A percentile compares a stretch with the other conserved stretches of the same genome.
phyloP scores from a whole-genome alignment of 108 stramenopile species.

The Skeletonema potamos region DNA sequence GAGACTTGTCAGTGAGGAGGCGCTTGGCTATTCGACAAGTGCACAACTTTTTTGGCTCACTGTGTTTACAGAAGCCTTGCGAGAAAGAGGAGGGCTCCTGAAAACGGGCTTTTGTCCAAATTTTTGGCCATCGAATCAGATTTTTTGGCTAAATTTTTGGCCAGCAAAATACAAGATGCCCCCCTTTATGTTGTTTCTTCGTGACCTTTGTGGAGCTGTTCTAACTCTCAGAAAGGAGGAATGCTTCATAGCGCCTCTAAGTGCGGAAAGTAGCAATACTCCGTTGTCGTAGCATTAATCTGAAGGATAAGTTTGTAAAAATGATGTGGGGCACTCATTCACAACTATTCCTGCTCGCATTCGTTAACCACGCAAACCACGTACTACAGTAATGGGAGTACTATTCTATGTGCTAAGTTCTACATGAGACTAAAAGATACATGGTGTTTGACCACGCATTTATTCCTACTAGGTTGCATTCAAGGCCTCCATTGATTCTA shows the following conservation, averaged over 20 bases:
- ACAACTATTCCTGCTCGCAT: too few species aligned
- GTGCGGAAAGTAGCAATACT: too few species aligned
- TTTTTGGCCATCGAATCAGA: neutral
- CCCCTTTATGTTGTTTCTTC: neutral
- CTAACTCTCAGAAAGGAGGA: neutral
- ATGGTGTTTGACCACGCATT: too few species aligned
- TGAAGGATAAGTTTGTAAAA: neutral
- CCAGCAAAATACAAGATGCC: neutral
- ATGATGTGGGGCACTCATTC: too few species aligned
- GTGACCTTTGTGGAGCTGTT: neutral
- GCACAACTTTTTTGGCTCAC: neutral
- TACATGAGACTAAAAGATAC: too few species aligned
- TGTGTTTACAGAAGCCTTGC: neutral
- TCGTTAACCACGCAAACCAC: too few species aligned
- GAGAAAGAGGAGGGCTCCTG: neutral
- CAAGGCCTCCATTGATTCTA: neutral
- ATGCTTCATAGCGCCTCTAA: neutral
- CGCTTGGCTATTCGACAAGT: neutral
- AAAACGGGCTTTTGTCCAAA: neutral
- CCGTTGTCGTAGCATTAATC: too few species aligned
- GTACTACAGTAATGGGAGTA: too few species aligned
- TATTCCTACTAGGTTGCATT: too few species aligned
- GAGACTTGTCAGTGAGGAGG: neutral
- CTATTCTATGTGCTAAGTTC: too few species aligned
- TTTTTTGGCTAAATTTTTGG: neutral